Evolutionary conservation across 208 protist genomes (phyloP).

Genomic region (Trichomonas vaginalis): DNA sequence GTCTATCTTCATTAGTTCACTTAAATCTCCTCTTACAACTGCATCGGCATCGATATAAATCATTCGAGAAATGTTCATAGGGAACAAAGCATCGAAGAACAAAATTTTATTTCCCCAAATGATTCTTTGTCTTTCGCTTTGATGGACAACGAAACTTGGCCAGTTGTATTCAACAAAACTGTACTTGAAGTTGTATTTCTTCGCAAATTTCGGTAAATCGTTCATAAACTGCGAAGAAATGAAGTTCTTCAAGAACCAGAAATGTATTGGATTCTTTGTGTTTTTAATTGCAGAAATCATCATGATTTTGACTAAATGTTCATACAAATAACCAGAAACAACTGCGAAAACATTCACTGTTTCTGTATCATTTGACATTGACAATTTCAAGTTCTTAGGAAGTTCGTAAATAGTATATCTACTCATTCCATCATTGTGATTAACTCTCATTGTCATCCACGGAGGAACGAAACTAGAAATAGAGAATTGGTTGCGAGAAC

Average conservation of each 20-base stretch:
- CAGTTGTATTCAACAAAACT: slow-evolving; percentile 88
- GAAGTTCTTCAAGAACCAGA: slow-evolving; percentile 94
- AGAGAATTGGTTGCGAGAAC: not conserved
- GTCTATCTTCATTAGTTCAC: slow-evolving; percentile 85
- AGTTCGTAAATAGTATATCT: not conserved
- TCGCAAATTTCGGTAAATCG: slow-evolving; percentile 51
- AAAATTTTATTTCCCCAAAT: slow-evolving; percentile 98
- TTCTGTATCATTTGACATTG: not conserved
- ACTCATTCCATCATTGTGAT: not conserved
- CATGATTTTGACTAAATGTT: slow-evolving; percentile 5
- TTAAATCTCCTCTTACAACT: slow-evolving; percentile 55
- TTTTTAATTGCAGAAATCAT: not conserved
- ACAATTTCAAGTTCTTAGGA: not conserved
- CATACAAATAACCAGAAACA: not conserved
- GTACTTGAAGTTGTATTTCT: slow-evolving; percentile 65
- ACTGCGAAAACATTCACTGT: not conserved
- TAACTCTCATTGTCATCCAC: not conserved
- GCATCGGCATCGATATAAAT: slow-evolving; percentile 97
- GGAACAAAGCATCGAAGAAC: slow-evolving; percentile 97
- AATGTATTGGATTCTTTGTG: slow-evolving; percentile 68
- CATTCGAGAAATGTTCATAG: slow-evolving; percentile 70
- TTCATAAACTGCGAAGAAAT: slow-evolving; percentile 80
- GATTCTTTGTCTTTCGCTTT: slow-evolving; percentile 83
- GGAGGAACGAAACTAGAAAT: not conserved
- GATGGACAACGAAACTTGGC: slow-evolving; percentile 77